These are phyloP conservation scores for Lyophyllum shimeji DNA, from an alignment of 768 basidiomycete genomes.

Conservation along the genomic window DNA sequence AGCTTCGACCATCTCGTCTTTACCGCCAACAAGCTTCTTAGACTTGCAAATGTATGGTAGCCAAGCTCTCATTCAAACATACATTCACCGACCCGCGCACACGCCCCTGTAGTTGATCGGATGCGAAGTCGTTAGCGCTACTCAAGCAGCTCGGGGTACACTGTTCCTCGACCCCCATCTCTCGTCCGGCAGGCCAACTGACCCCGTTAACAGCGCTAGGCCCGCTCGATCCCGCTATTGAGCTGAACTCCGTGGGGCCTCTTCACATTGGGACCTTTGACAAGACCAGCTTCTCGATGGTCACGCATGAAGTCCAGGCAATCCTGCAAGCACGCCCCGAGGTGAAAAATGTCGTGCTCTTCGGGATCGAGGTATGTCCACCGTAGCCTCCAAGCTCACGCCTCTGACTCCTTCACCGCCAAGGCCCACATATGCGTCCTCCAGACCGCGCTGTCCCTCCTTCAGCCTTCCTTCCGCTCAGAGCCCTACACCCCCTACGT, in stretches of 20 bases:
- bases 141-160: constrained; percentile 17
- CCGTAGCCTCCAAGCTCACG: not conserved
- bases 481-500: constrained; percentile 20
- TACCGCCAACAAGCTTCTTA: constrained; percentile 19
- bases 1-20: constrained; percentile 21
- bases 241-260: constrained; percentile 49
- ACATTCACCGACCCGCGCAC: not conserved
- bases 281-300: constrained; percentile 88
- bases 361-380: constrained; percentile 81
- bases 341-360: constrained; percentile 65
- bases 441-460: constrained; percentile 42
- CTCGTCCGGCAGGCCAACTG: not conserved
- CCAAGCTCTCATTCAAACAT: not conserved
- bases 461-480: constrained; percentile 27
- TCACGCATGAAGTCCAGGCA: constrained; percentile 61
- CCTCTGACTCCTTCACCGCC: not conserved
- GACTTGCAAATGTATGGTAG: constrained; percentile 19
- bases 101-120: constrained; percentile 11
- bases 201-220: constrained; percentile 58
- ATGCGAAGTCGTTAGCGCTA: constrained; percentile 21
- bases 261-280: constrained; percentile 63
- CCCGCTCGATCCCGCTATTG: constrained; percentile 61
- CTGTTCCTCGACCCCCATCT: constrained; percentile 1
- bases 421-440: constrained; percentile 69
- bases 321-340: constrained; percentile 47